These are phyloP conservation scores for Tephrocybe sp. DNA, from an alignment of 768 basidiomycete genomes.

Conservation along the genomic window DNA sequence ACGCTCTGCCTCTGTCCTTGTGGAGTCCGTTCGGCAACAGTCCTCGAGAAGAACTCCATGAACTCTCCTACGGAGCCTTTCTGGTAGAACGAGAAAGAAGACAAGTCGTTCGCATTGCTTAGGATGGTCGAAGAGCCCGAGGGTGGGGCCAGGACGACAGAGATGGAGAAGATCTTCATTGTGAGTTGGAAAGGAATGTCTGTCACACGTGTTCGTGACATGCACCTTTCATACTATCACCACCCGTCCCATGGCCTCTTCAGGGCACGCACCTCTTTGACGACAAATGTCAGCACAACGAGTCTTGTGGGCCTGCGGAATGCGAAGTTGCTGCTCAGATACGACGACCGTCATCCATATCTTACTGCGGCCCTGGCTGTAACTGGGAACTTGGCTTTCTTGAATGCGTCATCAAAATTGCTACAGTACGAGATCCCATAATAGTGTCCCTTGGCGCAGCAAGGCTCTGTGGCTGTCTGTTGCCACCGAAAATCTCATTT, in stretches of 20 bases:
- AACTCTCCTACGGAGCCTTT: constrained; percentile 85
- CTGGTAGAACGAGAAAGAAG: constrained; percentile 94
- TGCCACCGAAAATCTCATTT: no score
- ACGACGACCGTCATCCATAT: no score
- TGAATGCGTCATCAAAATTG: no score
- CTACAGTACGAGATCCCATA: no score
- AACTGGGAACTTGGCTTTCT: no score
- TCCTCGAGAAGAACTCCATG: constrained; percentile 91
- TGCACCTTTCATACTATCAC: neutral
- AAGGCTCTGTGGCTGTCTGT: no score
- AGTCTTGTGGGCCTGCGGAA: no score
- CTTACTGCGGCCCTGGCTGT: no score
- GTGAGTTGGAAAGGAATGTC: constrained; percentile 14
- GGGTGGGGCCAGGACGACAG: constrained; percentile 67
- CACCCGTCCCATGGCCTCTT: neutral
- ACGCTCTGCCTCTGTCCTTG: constrained; percentile 91
- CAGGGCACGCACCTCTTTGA: neutral
- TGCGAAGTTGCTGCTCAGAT: no score
- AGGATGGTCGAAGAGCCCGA: constrained; percentile 64
- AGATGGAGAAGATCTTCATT: constrained; percentile 89
- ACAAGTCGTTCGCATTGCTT: constrained; percentile 71
- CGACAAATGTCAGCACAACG: neutral
- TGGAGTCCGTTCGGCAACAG: constrained; percentile 83
- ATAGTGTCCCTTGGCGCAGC: no score
- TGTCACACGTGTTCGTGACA: constrained; percentile 14